Conservation (phyloP, 1,284 basidiomycete genomes). For the Ganoderma sp. region DNA sequence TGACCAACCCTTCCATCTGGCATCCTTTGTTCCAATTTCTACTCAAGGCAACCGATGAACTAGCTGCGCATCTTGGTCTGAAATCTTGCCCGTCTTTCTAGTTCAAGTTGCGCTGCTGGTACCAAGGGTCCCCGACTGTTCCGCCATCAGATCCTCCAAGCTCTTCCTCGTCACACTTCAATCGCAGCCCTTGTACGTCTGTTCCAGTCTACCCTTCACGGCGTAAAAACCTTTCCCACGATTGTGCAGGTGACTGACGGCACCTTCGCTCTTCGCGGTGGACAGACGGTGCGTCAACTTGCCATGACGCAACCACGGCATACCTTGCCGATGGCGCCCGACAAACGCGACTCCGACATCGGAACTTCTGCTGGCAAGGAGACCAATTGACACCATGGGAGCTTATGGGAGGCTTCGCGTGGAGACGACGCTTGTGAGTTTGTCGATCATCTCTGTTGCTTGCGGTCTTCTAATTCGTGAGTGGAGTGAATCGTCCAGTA, state of each 20-base stretch:
- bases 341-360: slow-evolving; percentile 9
- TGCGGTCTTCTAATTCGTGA: slow-evolving; percentile 1
- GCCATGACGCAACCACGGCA: neutral
- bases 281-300: neutral
- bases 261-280: neutral
- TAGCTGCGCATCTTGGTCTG: neutral
- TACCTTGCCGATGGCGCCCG: slow-evolving; percentile 8
- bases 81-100: neutral
- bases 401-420: neutral
- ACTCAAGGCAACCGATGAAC: neutral
- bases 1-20: neutral
- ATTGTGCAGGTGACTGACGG: neutral
- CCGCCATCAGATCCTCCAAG: slow-evolving; percentile 3
- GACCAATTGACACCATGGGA: neutral
- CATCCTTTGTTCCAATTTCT: neutral
- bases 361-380: neutral
- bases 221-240: neutral
- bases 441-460: neutral
- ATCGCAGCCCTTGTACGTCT: neutral
- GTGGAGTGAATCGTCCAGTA: neutral
- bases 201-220: neutral
- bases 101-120: neutral
- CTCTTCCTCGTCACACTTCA: neutral
- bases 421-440: neutral
- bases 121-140: neutral